Evolutionary conservation across 371 early-diverging fungal species (phyloP), one percentile per base, ranked within the genome.

Genomic region (Mucor piriformis): DNA sequence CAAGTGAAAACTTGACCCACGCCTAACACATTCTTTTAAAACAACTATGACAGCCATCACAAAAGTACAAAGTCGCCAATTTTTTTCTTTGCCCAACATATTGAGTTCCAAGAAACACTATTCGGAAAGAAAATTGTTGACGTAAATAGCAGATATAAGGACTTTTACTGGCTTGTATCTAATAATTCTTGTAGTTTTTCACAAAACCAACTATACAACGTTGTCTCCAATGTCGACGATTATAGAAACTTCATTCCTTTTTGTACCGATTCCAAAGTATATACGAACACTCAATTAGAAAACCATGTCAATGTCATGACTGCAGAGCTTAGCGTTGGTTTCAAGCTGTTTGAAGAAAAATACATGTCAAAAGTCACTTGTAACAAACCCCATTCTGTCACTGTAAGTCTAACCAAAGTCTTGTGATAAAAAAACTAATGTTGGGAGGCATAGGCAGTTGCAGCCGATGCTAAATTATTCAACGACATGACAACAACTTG

Each of bases 181-280:
- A 40, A 50, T n/a, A 44, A 23, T 20, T 37, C 11, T 27, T 29
- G 15, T 58, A 85, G 87, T 8, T 93, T 86, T 67, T 87, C 92
- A 3, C 91, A 85, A 38, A 69, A 77, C 27, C 88, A 94, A 69
- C 79, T 92, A 12, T 92, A 83, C 61, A 77, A 81, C 56, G 74
- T 94, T 1, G 90, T 92, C 23, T 74, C 91, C 20, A 88, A 91
- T 73, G 89, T 94, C 5, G 76, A 86, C 37, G 74, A 89, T 32
- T 94, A 94, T 64, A 59, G 81, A n/a, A 59, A 70, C 5, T 94
- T 92, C 70, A 78, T 94, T 13, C 94, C 93, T 5, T 92, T 85
- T 72, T 94, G 94, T 67, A 83, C 80, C 8, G 62, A 76, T 57
- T 89, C 92, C 10, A 60, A 65, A 40, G 85, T 91, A 33, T 79